Evolutionary conservation across 2,329 filamentous ascomycete species (phyloP), one percentile per base, ranked within the genome.

Genomic region (Fusarium musae): DNA sequence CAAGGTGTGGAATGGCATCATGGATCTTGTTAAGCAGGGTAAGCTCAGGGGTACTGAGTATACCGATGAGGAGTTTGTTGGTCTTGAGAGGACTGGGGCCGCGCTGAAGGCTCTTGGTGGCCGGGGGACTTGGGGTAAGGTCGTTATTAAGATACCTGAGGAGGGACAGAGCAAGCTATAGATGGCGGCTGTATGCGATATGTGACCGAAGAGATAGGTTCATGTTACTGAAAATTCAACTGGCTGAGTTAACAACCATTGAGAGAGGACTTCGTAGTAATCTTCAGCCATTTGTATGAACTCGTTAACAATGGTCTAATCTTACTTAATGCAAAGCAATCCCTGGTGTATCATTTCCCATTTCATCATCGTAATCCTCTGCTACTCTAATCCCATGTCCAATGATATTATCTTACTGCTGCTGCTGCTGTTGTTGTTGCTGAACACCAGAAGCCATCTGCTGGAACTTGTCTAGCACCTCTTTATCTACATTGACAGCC

Each of bases 51-150:
- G 93, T 1, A 98, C 95, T 0, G 92, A 93, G 66, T 98, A 94
- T 79, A 91, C 89, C 5, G 95, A 97, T 79, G 89, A 91, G 82
- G 90, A 92, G 77, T 98, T 95, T 82, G 90, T 93, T 19, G 96
- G 96, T 0, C 83, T 98, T 61, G 94, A 97, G 77, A 91, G 87
- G 65, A 88, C 98, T 34, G 92, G 93, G 0, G 89, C 89, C 69
- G 95, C 95, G 2, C 82, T 98, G 77, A 86, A 92, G 77, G 93
- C 93, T 5, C 83, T 98, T 62, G 95, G 94, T 3, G 90, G 90
- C 2, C 87, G 96, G 67, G 93, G 93, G 57, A 97, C 95, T 3
- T 98, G 96, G 96, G 96, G 96, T 0, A 98, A 98, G 87, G 96
- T 98, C 2, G 94, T 98, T 3, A 92, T 98, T 26, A 94, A 94